Evolutionary conservation across 768 basidiomycete genomes (phyloP).

Genomic region (Mycena vitilis): DNA sequence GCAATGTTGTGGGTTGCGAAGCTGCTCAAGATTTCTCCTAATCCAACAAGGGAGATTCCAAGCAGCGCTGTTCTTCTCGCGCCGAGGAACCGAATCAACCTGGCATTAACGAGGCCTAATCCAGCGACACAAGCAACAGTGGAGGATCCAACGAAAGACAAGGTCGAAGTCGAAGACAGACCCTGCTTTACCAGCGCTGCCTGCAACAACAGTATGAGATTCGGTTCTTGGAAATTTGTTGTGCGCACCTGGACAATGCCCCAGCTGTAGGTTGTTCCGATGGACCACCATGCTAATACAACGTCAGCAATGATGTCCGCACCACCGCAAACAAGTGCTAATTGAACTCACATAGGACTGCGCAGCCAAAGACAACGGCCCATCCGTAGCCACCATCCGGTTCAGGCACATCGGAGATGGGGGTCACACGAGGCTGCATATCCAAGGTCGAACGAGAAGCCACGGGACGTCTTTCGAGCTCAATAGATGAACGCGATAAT

Average conservation of each 20-base stretch:
- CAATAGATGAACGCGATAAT: neutral
- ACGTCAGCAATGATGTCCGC: neutral
- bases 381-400: conserved; percentile 46
- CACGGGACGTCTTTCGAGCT: conserved; percentile 7
- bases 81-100: conserved; percentile 45
- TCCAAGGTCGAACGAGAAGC: neutral
- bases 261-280: conserved; percentile 45
- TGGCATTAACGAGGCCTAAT: conserved; percentile 43
- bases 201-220: conserved; percentile 11
- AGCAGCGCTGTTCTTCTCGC: conserved; percentile 41
- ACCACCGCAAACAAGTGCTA: neutral
- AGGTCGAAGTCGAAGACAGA: conserved; percentile 40
- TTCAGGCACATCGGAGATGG: conserved; percentile 16
- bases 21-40: conserved; percentile 44
- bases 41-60: conserved; percentile 43
- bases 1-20: conserved; percentile 39
- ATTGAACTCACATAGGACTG: conserved; percentile 39
- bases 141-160: conserved; percentile 48
- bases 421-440: neutral
- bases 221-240: too few species aligned
- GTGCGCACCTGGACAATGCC: conserved; percentile 39
- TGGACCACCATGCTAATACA: conserved; percentile 39
- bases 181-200: conserved; percentile 42
- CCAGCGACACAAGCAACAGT: conserved; percentile 44
- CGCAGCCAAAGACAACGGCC: conserved; percentile 46